Evolutionary conservation across 768 basidiomycete species (phyloP), one percentile per base, ranked within the genome.

Genomic region (Rhodotorula babjevae): DNA sequence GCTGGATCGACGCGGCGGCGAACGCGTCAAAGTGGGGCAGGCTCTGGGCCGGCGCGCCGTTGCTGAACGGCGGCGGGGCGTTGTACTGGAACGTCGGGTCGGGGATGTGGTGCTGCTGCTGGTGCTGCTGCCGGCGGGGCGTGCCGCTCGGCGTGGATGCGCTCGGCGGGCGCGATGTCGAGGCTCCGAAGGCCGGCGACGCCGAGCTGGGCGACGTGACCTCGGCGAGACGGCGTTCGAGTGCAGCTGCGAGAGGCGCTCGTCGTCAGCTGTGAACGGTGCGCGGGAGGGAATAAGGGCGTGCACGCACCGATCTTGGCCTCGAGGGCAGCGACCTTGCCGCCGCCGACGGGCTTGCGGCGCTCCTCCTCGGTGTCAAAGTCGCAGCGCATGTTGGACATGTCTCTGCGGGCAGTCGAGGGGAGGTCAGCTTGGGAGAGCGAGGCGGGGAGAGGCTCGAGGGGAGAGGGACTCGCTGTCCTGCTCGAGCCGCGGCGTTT

Each of bases 281-380:
- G 47, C 11, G 31, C 10, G 5, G 0, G 11, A 4, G 7, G 23
- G n/a, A 36, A 33, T 0, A 16, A 36, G 11, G n/a, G 49, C 0
- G 23, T 25, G 50, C 9, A 9, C 50, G 50, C 50, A 52, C 50
- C 56, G 55, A 66, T 66, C 58, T 66, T 66, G 25, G 65, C 65
- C 46, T 66, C 65, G 47, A 66, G 65, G 0, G 57, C 56, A 0
- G 56, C 44, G 0, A 66, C 65, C 27, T 66, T 66, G 3, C 65
- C 65, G 14, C 65, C 65, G 7, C 65, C 65, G 27, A 66, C 65
- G 0, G 65, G 65, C 18, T 66, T 66, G 47, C 46, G 23, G 25
- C 65, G 56, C 57, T 66, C 65, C 49, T 66, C 58, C 47, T 58
- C 57, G 33, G 65, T 49, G 57, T 58, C 56, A 21, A 27, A 66